Evolutionary conservation across 305 asterid genomes (phyloP).

Genomic region (Solanum hybrid): DNA sequence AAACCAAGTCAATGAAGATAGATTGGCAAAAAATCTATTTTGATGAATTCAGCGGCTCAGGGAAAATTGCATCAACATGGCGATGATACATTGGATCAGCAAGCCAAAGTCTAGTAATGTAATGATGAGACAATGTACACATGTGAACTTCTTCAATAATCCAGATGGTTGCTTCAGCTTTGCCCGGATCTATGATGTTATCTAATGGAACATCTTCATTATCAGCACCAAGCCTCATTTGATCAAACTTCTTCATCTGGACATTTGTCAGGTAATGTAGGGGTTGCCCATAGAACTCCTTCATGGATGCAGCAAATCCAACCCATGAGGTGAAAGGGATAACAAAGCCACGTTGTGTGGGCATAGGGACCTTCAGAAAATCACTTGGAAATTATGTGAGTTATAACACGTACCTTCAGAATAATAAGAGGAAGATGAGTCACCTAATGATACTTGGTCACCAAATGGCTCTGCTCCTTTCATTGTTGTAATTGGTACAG

Average conservation of each 20-base stretch:
- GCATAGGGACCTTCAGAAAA: constrained; percentile 30
- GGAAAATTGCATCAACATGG: constrained; percentile 37
- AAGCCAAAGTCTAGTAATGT: constrained; percentile 49
- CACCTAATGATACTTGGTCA: constrained; percentile 52
- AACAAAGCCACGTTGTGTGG: constrained; percentile 33
- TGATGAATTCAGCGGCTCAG: constrained; percentile 8
- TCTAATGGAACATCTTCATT: constrained; percentile 40
- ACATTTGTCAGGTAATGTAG: constrained; percentile 74
- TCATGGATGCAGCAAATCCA: constrained; percentile 18
- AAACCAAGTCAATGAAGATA: too few relatives aligned
- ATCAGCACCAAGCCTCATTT: constrained; percentile 31
- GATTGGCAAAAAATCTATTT: too few relatives aligned
- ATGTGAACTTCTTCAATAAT: constrained; percentile 57
- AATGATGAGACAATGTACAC: constrained; percentile 36
- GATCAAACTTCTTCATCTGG: constrained; percentile 42
- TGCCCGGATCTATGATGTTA: constrained; percentile 36
- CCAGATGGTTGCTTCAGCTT: constrained; percentile 77
- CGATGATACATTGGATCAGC: constrained; percentile 34
- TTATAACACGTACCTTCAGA: constrained; percentile 32
- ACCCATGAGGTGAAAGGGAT: constrained; percentile 41
- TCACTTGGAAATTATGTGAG: not conserved
- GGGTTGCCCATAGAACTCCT: constrained; percentile 59
- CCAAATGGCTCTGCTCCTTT: constrained; percentile 18
- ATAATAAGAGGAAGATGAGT: constrained; percentile 18
- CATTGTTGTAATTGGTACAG: constrained; percentile 15